Evolutionary conservation across 352 stramenopile species (phyloP).

Genomic region (Globisporangium ultimum): DNA sequence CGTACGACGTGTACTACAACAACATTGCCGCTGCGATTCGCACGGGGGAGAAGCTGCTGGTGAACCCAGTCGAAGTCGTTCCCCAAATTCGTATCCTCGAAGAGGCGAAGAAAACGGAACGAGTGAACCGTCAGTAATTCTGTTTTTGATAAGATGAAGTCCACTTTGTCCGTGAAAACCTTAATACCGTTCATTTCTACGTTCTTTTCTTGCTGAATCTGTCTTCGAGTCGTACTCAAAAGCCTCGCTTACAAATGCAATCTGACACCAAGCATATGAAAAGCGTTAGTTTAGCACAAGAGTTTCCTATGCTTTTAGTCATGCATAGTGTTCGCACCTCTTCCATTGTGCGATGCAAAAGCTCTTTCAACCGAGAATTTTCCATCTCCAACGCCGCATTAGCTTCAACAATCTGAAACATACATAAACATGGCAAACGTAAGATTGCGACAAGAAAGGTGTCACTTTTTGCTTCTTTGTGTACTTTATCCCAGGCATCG

Average conservation of each 20-base stretch:
- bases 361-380: constrained; percentile 30
- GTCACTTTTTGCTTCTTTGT: background rate
- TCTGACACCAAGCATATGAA: constrained; percentile 2
- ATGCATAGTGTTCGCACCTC: constrained; percentile 17
- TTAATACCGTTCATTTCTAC: background rate
- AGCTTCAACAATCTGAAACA: constrained; percentile 13
- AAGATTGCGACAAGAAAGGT: background rate
- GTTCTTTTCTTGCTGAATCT: background rate
- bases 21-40: constrained; percentile 68
- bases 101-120: constrained; percentile 55
- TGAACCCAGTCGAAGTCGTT: constrained; percentile 48
- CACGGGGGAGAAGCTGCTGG: constrained; percentile 36
- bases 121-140: constrained; percentile 20
- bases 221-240: constrained; percentile 1
- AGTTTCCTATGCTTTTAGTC: background rate
- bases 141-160: background rate
- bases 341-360: constrained; percentile 33
- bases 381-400: constrained; percentile 28
- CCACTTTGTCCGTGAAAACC: background rate
- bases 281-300: background rate
- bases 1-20: constrained; percentile 69
- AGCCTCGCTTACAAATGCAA: constrained; percentile 4
- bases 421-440: background rate
- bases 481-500: constrained; percentile 3
- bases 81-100: constrained; percentile 75